Evolutionary conservation across 768 basidiomycete genomes (phyloP).

Genomic region (Termitomyces sp.): DNA sequence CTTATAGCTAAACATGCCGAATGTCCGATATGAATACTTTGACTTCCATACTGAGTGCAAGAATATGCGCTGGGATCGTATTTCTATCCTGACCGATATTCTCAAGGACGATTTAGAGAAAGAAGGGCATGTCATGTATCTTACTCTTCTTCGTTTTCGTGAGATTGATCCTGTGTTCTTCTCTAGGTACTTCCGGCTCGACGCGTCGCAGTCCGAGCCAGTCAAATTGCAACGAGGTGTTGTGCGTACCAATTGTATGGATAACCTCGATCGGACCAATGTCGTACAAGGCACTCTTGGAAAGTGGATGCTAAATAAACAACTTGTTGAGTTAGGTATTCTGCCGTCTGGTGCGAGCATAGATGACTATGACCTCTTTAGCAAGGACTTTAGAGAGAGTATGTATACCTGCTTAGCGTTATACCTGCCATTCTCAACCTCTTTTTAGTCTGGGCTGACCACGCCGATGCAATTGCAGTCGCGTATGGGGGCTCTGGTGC

Average conservation of each 20-base stretch:
- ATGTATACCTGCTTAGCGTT: slow-evolving; percentile 22
- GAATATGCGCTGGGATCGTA: slow-evolving; percentile 92
- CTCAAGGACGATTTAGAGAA: slow-evolving; percentile 63
- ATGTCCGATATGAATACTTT: slow-evolving; percentile 88
- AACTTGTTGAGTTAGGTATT: slow-evolving; percentile 71
- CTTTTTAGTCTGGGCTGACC: slow-evolving; percentile 89
- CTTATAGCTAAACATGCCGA: slow-evolving; percentile 53
- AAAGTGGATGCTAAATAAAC: slow-evolving; percentile 75
- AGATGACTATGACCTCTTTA: slow-evolving; percentile 77
- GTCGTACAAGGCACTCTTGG: slow-evolving; percentile 92
- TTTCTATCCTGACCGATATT: slow-evolving; percentile 73
- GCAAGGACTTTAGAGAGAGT: slow-evolving; percentile 87
- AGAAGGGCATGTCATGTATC: slow-evolving; percentile 50
- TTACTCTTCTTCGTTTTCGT: not conserved
- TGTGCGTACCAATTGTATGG: slow-evolving; percentile 97
- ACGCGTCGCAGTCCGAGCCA: slow-evolving; percentile 39
- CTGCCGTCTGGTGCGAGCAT: slow-evolving; percentile 65
- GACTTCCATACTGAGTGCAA: slow-evolving; percentile 97
- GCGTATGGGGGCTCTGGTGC: slow-evolving; percentile 96
- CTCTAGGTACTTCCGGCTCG: slow-evolving; percentile 73
- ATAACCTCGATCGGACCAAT: slow-evolving; percentile 93
- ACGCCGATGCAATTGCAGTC: slow-evolving; percentile 83
- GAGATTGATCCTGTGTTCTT: not conserved
- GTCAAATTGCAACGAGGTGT: slow-evolving; percentile 65
- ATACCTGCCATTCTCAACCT: not conserved